phyloP scores from a whole-genome alignment of 495 filamentous ascomycete genomes.

The Staphylotrichum longicolle region DNA sequence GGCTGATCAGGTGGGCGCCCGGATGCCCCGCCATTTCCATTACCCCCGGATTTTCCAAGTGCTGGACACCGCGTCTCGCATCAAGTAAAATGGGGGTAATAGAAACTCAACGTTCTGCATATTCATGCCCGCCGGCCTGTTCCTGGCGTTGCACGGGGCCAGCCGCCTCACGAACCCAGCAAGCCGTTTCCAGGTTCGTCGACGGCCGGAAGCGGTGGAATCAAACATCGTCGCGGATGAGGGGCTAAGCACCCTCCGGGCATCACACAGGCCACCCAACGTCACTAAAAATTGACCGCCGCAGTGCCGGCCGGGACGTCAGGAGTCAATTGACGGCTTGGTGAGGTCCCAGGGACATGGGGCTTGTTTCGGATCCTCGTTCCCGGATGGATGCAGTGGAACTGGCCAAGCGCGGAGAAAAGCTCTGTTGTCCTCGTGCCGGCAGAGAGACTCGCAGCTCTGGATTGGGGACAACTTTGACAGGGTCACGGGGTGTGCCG shows the following conservation, averaged over 20 bases:
- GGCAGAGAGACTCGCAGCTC: conserved; percentile 11
- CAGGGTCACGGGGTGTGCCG: conserved; percentile 28
- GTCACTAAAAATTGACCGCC: conserved; percentile 25
- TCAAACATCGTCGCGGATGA: neutral
- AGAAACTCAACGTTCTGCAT: conserved; percentile 25
- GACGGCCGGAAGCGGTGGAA: conserved; percentile 4
- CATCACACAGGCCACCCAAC: neutral
- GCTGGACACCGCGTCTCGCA: conserved; percentile 26
- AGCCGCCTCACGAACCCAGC: conserved; percentile 15
- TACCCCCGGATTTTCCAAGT: conserved; percentile 27
- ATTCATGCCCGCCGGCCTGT: conserved; percentile 13
- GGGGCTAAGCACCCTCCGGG: neutral
- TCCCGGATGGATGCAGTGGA: conserved; percentile 12
- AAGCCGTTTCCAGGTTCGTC: conserved; percentile 3
- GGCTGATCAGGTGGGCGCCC: conserved; percentile 17
- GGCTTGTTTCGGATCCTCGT: conserved; percentile 8
- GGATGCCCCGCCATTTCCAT: conserved; percentile 28
- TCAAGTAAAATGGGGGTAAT: conserved; percentile 47
- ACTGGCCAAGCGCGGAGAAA: conserved; percentile 10
- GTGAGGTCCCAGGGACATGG: neutral
- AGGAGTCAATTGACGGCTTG: conserved; percentile 4
- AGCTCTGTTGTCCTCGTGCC: conserved; percentile 38
- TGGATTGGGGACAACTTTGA: conserved; percentile 3
- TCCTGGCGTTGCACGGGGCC: conserved; percentile 30
- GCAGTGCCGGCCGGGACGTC: conserved; percentile 20